These are phyloP conservation scores for Neurospora sp. DNA, from an alignment of 495 filamentous ascomycete genomes.

Conservation along the genomic window DNA sequence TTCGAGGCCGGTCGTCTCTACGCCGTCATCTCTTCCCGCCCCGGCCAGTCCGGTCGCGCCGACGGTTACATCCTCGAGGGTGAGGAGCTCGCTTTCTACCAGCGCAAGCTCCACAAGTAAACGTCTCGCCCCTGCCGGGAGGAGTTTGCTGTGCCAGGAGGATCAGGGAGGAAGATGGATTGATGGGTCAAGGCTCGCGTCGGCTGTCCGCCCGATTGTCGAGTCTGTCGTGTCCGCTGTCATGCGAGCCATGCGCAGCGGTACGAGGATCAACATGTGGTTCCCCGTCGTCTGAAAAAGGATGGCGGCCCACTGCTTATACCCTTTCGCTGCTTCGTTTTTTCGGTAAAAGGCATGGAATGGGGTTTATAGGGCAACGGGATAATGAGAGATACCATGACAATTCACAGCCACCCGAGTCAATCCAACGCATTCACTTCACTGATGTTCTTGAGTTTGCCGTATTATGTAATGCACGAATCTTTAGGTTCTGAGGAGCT, in stretches of 20 bases:
- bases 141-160: constrained; percentile 1
- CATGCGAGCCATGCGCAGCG: not conserved
- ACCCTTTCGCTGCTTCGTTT: constrained; percentile 16
- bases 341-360: constrained; percentile 20
- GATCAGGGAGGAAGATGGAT: constrained; percentile 7
- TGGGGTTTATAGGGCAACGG: constrained; percentile 22
- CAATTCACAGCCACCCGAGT: constrained; percentile 12
- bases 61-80: constrained; percentile 99
- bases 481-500: not conserved
- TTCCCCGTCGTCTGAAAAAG: not conserved
- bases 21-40: constrained; percentile 82
- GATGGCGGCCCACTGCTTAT: constrained; percentile 7
- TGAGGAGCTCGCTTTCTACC: constrained; percentile 99
- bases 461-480: not conserved
- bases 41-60: constrained; percentile 89
- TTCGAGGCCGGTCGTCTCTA: constrained; percentile 97
- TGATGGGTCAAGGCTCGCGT: constrained; percentile 13
- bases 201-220: constrained; percentile 23
- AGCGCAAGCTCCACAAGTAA: constrained; percentile 95
- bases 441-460: not conserved
- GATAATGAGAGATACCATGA: constrained; percentile 22
- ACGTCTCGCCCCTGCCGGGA: constrained; percentile 1
- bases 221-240: constrained; percentile 16
- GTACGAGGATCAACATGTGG: not conserved
- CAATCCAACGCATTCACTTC: constrained; percentile 5